phyloP scores from a whole-genome alignment of 495 filamentous ascomycete genomes.

The Penicillium tannophilum region DNA sequence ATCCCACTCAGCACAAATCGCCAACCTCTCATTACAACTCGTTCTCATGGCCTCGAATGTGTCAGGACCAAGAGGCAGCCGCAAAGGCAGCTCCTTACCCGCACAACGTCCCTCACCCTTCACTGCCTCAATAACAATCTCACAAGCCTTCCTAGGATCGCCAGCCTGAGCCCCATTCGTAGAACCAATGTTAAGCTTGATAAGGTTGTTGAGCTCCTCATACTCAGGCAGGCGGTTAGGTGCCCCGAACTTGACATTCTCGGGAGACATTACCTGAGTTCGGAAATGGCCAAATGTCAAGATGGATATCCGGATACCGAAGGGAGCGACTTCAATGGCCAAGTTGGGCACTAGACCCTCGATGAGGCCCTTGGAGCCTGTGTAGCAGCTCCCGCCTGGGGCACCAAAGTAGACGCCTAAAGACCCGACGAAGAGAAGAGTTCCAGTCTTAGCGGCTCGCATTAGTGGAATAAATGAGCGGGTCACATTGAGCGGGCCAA shows the following conservation, averaged over 20 bases:
- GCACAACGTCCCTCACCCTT: not conserved
- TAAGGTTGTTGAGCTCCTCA: not conserved
- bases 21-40: not conserved
- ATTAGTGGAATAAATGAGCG: constrained; percentile 52
- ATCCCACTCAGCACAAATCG: constrained; percentile 2
- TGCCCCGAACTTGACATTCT: not conserved
- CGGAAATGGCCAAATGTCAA: not conserved
- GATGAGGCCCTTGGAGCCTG: not conserved
- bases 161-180: not conserved
- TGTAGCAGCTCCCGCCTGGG: not conserved
- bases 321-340: not conserved
- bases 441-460: constrained; percentile 38
- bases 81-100: not conserved
- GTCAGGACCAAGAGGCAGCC: not conserved
- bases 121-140: not conserved
- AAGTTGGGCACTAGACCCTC: not conserved
- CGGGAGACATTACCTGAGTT: constrained; percentile 1
- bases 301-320: not conserved
- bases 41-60: not conserved
- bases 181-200: not conserved
- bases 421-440: constrained; percentile 33
- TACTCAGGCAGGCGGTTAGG: not conserved
- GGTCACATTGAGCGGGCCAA: constrained; percentile 50
- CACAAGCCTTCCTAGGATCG: not conserved
- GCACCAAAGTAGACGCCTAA: not conserved